Evolutionary conservation across 1,139 yeast genomes (phyloP), one percentile per base, ranked within the genome.

Genomic region (Pneumocystis carinii): DNA sequence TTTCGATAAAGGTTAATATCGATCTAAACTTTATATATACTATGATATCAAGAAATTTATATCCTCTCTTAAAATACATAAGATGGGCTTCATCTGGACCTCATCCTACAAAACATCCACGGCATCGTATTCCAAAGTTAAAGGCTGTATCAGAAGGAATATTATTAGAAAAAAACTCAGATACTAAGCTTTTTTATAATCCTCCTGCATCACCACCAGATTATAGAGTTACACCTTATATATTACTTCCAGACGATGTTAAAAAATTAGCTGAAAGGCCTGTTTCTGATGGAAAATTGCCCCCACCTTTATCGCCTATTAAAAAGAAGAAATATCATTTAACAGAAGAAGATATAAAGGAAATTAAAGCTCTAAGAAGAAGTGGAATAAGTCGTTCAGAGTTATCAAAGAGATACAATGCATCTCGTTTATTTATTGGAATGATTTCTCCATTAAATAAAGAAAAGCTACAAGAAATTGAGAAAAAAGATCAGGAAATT

Each of bases 141-240:
- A 55, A 48, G 27, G 38, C 64, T 4, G 58, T 63, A 2, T 63
- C 64, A 24, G 60, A 27, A 24, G 64, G 64, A 27, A 57, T 41
- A 61, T 38, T 38, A n/a, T 56, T 63, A 17, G 62, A 62, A 14
- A 59, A 42, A 42, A 61, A 61, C 3, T 36, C 56, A 6, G 62
- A 63, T 29, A 35, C 63, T n/a, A 55, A 60, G 8, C 41, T 63
- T 48, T 61, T 59, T 41, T 63, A 58, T 42, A 63, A 63, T 27
- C 64, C 64, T 4, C 64, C 64, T 3, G 61, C 64, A 19, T 63
- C 64, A 10, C 60, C 64, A 15, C 64, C 64, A 3, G 60, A 61
- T 61, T 55, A 59, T 27, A 58, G 15, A 15, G 35, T 63, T n/a
- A 63, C 64, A 5, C 64, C 64, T 10, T 38, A 55, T 27, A 32